A percentile compares a stretch with the other conserved stretches of the same genome.
Evolutionary conservation across 208 protist species (phyloP).

Genomic region (Borovskyia barvae): DNA sequence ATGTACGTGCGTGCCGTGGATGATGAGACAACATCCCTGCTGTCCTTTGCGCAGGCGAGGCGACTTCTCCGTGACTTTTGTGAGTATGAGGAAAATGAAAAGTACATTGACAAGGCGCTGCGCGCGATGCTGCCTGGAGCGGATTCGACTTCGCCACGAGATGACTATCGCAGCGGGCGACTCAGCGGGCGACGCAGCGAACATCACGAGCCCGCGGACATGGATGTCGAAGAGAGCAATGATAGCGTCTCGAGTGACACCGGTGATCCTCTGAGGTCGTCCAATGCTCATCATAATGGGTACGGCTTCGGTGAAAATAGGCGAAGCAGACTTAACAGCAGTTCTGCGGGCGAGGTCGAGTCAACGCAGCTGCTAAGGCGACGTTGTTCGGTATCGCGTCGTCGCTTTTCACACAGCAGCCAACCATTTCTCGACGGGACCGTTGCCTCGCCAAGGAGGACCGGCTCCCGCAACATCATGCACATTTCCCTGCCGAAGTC

Average conservation of each 20-base stretch:
- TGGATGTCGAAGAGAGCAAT: not conserved
- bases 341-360: not conserved
- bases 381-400: conserved; percentile 4
- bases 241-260: not conserved
- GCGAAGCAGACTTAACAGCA: not conserved
- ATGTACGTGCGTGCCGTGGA: conserved; percentile 60
- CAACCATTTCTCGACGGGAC: not conserved
- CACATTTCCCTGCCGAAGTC: not conserved
- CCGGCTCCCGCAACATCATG: not conserved
- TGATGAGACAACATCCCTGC: conserved; percentile 35
- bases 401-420: conserved; percentile 1
- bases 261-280: not conserved
- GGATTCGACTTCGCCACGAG: not conserved
- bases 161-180: not conserved
- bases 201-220: not conserved
- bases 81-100: conserved; percentile 73
- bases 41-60: conserved; percentile 37
- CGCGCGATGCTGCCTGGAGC: not conserved
- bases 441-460: not conserved
- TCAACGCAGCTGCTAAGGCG: not conserved
- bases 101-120: conserved; percentile 34
- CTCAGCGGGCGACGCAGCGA: not conserved
- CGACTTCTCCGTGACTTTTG: conserved; percentile 72
- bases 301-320: not conserved
- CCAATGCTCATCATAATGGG: too few species aligned